Base-by-base conservation (phyloP, 202 grass and related monocot genomes). In the Panicum hallii region DNA sequence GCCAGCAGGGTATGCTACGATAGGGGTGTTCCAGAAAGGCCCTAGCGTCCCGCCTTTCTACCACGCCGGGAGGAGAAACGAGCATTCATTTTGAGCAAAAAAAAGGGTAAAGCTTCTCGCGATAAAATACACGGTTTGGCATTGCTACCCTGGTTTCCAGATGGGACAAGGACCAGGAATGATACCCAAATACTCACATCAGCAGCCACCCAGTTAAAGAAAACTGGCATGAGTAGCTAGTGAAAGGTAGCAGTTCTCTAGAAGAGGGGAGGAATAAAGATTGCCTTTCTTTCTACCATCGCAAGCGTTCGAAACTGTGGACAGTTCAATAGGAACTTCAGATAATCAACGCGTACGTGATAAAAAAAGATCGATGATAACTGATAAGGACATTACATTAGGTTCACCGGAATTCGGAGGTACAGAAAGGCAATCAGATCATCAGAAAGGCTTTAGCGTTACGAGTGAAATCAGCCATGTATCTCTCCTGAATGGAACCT, bases 21-120 rank as follows among this genome's bases (percentile, higher is more conserved):
- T 9, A 10, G 7, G 17, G 36, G 15, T 53, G 74, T 57, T 77
- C 63, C 28, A 53, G 63, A 90, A 87, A 80, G 80, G 63, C 77
- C 32, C 56, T 40, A 70, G 28, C 75, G n/a, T 81, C 81, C 66
- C 56, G 62, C 48, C 69, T 70, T 75, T 79, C 63, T 62, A 50
- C 44, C 60, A 28, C 61, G 11, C 75, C 80, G 2, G 67, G 68
- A 70, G 13, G 11, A 41, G 69, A 74, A 74, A 83, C 40, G 45
- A 47, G 7, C 45, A 47, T 9, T 9, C 10, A 12, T 47, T 47
- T 47, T 1, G 43, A 45, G 43, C 7, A 45, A 74, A 65, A 72
- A 72, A 79, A 40, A 40, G 54, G 40, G 46, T 36, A 6, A 43
- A 38, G 2, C 66, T 34, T 87, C 60, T 52, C 73, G 20, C 65